Conservation (phyloP, 177 flowering plant genomes). For the Vitis hybrid region DNA sequence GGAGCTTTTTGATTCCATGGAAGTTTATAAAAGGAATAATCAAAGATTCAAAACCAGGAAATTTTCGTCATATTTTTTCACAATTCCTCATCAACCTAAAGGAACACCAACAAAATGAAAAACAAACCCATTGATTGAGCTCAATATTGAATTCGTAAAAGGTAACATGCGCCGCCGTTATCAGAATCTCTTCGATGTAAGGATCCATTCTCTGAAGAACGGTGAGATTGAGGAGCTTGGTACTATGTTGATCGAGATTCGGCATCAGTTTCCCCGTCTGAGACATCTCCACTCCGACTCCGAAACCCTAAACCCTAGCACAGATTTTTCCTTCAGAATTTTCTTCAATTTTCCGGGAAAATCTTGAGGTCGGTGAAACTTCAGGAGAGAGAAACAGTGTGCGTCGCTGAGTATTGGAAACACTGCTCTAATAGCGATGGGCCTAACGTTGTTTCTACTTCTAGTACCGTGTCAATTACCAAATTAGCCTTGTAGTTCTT, state of each 20-base stretch:
- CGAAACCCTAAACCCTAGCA: conserved; percentile 18
- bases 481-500: no score
- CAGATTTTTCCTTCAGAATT: neutral
- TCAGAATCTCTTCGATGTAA: conserved; percentile 74
- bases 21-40: no score
- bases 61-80: no score
- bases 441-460: no score
- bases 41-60: no score
- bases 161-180: conserved; percentile 88
- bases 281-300: conserved; percentile 36
- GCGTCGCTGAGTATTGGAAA: no score
- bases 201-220: conserved; percentile 89
- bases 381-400: no score
- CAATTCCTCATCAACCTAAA: no score
- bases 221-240: conserved; percentile 81
- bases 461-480: no score
- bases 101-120: neutral
- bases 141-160: conserved; percentile 87
- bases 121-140: conserved; percentile 75
- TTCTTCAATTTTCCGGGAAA: conserved; percentile 11
- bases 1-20: no score
- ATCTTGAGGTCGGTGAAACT: neutral
- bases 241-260: conserved; percentile 81
- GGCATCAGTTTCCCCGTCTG: conserved; percentile 79
- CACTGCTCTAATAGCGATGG: no score